Evolutionary conservation across 2,329 filamentous ascomycete species (phyloP).

Genomic region (Xylariaceae sp.): DNA sequence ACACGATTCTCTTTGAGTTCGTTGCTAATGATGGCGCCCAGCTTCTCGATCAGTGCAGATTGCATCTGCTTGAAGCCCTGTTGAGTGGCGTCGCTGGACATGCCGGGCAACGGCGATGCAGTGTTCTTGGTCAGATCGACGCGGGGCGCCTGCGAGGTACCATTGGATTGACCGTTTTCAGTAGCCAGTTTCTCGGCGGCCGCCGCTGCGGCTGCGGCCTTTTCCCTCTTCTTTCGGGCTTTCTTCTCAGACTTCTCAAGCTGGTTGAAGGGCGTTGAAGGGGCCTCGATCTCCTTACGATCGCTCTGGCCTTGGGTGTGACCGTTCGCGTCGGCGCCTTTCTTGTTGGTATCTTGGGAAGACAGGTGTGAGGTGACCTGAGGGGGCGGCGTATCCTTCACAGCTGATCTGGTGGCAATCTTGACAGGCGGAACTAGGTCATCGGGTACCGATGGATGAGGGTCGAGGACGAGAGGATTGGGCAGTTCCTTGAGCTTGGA

Average conservation of each 20-base stretch:
- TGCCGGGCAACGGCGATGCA: slow-evolving; percentile 21
- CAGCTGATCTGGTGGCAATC: slow-evolving; percentile 20
- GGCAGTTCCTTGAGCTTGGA: slow-evolving; percentile 61
- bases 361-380: slow-evolving; percentile 19
- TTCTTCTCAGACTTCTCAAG: slow-evolving; percentile 34
- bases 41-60: slow-evolving; percentile 46
- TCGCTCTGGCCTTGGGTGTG: slow-evolving; percentile 23
- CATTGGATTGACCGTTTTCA: slow-evolving; percentile 41
- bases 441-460: slow-evolving; percentile 39
- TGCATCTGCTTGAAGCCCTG: slow-evolving; percentile 55
- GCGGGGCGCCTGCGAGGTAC: slow-evolving; percentile 35
- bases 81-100: slow-evolving; percentile 47
- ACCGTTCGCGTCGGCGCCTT: slow-evolving; percentile 20
- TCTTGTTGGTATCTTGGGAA: slow-evolving; percentile 25
- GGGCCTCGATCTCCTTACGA: slow-evolving; percentile 28
- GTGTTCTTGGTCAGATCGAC: slow-evolving; percentile 26
- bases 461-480: slow-evolving; percentile 45
- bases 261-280: slow-evolving; percentile 28
- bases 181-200: slow-evolving; percentile 40
- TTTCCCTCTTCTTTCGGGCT: slow-evolving; percentile 47
- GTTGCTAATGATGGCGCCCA: slow-evolving; percentile 45
- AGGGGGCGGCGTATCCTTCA: slow-evolving; percentile 29
- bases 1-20: slow-evolving; percentile 60
- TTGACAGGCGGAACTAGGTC: slow-evolving; percentile 34
- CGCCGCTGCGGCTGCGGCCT: slow-evolving; percentile 48